Conservation (phyloP, 768 basidiomycete genomes). For the Austroboletus eburneus region DNA sequence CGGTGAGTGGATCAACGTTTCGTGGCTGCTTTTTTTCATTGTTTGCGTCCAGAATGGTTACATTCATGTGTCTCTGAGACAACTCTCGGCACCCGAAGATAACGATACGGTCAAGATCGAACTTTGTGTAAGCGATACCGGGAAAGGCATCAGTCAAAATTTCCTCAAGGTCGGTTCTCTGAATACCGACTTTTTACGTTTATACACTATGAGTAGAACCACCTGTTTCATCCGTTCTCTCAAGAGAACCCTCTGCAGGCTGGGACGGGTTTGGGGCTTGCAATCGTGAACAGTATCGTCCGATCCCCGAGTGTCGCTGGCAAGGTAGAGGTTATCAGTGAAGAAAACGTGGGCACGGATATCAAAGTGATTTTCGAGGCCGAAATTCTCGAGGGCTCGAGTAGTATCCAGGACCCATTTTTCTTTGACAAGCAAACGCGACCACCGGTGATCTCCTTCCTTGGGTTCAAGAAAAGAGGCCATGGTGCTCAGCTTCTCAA, state of each 20-base stretch:
- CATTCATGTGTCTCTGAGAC: constrained; percentile 79
- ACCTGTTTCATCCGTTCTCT: constrained; percentile 95
- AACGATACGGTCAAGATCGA: constrained; percentile 71
- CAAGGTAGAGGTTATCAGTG: constrained; percentile 91
- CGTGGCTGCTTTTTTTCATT: constrained; percentile 1
- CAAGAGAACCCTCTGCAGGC: constrained; percentile 94
- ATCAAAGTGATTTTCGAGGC: constrained; percentile 84
- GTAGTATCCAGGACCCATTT: constrained; percentile 44
- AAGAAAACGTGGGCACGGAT: constrained; percentile 86
- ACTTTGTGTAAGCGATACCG: constrained; percentile 82
- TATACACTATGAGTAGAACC: constrained; percentile 50
- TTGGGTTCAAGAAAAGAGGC: constrained; percentile 65
- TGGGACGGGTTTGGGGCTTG: constrained; percentile 90
- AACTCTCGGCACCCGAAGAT: constrained; percentile 55
- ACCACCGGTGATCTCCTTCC: constrained; percentile 57
- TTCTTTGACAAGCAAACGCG: constrained; percentile 36
- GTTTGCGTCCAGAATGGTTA: constrained; percentile 63
- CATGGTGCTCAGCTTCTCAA: constrained; percentile 66
- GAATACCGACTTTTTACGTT: background rate
- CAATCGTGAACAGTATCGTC: constrained; percentile 92
- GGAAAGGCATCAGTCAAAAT: constrained; percentile 92
- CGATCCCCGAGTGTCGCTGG: constrained; percentile 82
- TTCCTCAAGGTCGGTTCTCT: constrained; percentile 68
- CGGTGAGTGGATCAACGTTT: constrained; percentile 40
- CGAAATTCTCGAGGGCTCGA: constrained; percentile 45